A percentile compares a stretch with the other conserved stretches of the same genome.
phyloP scores from a whole-genome alignment of 306 rosid genomes.

The Trichosanthes cucumerina region DNA sequence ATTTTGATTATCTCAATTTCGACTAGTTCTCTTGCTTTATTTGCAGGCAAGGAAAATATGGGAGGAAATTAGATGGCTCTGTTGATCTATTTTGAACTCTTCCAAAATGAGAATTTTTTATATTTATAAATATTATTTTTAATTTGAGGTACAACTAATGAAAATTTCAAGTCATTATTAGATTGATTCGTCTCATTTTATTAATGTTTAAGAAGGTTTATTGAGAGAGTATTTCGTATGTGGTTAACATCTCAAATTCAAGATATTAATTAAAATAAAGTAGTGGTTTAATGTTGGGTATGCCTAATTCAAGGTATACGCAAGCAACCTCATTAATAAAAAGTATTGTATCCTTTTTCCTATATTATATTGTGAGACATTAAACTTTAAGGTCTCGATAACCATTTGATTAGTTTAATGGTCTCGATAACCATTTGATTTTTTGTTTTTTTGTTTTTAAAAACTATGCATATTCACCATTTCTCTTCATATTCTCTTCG shows the following conservation, averaged over 20 bases:
- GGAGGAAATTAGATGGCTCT: background rate
- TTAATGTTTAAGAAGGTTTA: background rate
- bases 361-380: too few species aligned
- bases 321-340: background rate
- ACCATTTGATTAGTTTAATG: too few species aligned
- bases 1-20: background rate
- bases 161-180: background rate
- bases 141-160: background rate
- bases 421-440: too few species aligned
- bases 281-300: background rate
- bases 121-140: background rate
- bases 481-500: too few species aligned
- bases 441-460: too few species aligned
- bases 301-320: background rate
- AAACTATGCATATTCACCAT: too few species aligned
- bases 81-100: background rate
- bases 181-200: background rate
- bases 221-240: too few species aligned
- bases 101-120: background rate
- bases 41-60: background rate
- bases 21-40: background rate
- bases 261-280: background rate
- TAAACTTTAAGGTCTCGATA: too few species aligned
- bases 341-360: too few species aligned
- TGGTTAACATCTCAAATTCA: background rate